Base-by-base conservation (phyloP, 106 monocot species). In the Agapanthus africanus region DNA sequence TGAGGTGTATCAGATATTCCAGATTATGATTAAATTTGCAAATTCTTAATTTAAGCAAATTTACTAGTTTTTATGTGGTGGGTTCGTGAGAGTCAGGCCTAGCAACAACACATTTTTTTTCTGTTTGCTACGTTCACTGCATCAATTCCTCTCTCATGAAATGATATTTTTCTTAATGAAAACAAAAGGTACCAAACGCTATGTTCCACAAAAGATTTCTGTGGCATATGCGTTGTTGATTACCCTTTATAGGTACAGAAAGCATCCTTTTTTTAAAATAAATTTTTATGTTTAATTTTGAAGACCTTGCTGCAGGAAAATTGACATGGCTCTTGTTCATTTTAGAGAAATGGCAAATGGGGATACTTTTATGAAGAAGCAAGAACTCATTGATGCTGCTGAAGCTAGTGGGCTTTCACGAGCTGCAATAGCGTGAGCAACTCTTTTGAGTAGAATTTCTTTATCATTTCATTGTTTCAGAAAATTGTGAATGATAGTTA, bases 121-220 rank as follows among this genome's bases (percentile, higher is more conserved):
- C 0, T 52, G 5, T 56, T 56, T 56, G 26, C n/a, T n/a, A 27
- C 56, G 30, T 19, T 56, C n/a, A n/a, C 7, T 51, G 37, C 18
- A 37, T 63, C 38, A 38, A 38, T 37, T 38, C 11, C 37, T 37
- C 38, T 63, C 37, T 63, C 63, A 1, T 56, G 9, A 38, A 63
- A 63, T 63, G 7, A 37, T 38, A 18, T 38, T 41, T 73, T 74
- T 35, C 68, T 35, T n/a, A n/a, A n/a, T n/a, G 95, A 84, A 80
- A 75, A 14, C 72, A 2, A 86, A 84, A 73, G 84, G 70, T 27
- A 59, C 80, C 19, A 97, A 78, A 40, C 74, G 86, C n/a, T 97
- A 97, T 80, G 37, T 89, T 8, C 95, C 95, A 14, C 83, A 89
- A 63, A 97, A 97, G 91, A 97, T 89, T 75, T 91, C 95, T 27